Percentiles rank a stretch among this genome's conserved stretches.
Evolutionary conservation across 345 rosid genomes (phyloP).

Genomic region (Eucalyptus microcorys): DNA sequence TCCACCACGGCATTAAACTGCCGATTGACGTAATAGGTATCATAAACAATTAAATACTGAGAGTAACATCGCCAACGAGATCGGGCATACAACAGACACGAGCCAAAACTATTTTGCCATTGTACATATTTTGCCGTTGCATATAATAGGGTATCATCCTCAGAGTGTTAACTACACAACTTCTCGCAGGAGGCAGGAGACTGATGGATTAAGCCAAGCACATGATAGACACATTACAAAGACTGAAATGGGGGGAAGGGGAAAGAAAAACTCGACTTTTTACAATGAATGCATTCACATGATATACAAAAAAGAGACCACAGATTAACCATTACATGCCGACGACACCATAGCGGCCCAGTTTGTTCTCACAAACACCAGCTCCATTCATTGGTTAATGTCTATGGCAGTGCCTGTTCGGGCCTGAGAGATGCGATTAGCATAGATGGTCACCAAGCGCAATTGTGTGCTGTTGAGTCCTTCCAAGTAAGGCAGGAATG

Average conservation of each 20-base stretch:
- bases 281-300: constrained; percentile 26
- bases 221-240: background rate
- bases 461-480: constrained; percentile 86
- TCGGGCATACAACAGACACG: background rate
- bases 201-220: background rate
- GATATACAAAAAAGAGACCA: constrained; percentile 32
- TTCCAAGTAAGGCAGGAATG: constrained; percentile 89
- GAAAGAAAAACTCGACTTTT: background rate
- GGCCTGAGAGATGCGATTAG: constrained; percentile 96
- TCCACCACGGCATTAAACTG: background rate
- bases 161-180: background rate
- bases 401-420: constrained; percentile 71
- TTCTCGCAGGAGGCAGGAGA: background rate
- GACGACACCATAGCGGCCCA: background rate
- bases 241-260: background rate
- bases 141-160: background rate
- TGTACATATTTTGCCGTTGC: background rate
- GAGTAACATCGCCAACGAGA: background rate
- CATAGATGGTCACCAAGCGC: constrained; percentile 88
- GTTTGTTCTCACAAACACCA: background rate
- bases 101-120: background rate
- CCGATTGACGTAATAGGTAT: background rate
- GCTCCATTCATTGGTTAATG: constrained; percentile 16
- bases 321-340: background rate
- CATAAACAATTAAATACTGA: background rate